phyloP scores from a whole-genome alignment of 768 basidiomycete species.

The Termitomyces sp. region DNA sequence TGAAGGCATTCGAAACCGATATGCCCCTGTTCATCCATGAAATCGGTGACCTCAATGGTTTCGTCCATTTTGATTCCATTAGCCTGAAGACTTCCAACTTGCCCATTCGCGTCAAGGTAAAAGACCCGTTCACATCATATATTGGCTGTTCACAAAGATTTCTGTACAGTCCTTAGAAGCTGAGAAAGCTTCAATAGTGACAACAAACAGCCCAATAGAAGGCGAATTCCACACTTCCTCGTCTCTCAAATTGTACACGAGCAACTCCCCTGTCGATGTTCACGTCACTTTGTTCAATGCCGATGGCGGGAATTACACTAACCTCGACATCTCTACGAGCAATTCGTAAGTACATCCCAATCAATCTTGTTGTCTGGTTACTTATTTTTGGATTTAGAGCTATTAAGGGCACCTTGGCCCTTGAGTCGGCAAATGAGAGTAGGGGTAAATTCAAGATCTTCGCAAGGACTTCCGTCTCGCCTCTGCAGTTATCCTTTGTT shows the following conservation, averaged over 20 bases:
- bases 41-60: slow-evolving; percentile 32
- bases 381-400: background rate
- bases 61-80: slow-evolving; percentile 38
- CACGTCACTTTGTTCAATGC: slow-evolving; percentile 36
- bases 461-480: slow-evolving; percentile 10
- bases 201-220: slow-evolving; percentile 41
- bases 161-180: slow-evolving; percentile 30
- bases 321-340: slow-evolving; percentile 26
- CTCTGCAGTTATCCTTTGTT: slow-evolving; percentile 11
- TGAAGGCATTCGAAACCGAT: slow-evolving; percentile 43
- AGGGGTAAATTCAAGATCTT: slow-evolving; percentile 18
- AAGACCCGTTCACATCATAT: slow-evolving; percentile 1
- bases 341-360: slow-evolving; percentile 35
- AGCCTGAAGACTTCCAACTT: slow-evolving; percentile 33
- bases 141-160: background rate
- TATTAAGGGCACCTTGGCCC: slow-evolving; percentile 6
- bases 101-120: slow-evolving; percentile 33
- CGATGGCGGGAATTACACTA: slow-evolving; percentile 20
- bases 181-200: slow-evolving; percentile 24
- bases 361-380: background rate
- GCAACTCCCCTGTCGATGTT: slow-evolving; percentile 39
- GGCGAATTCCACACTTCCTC: slow-evolving; percentile 41
- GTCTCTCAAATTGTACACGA: slow-evolving; percentile 30
- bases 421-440: slow-evolving; percentile 9
- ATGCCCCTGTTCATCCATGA: slow-evolving; percentile 39